These are phyloP conservation scores for Triticum turgidum DNA, from an alignment of 176 grass and related monocot species.

Conservation along the genomic window DNA sequence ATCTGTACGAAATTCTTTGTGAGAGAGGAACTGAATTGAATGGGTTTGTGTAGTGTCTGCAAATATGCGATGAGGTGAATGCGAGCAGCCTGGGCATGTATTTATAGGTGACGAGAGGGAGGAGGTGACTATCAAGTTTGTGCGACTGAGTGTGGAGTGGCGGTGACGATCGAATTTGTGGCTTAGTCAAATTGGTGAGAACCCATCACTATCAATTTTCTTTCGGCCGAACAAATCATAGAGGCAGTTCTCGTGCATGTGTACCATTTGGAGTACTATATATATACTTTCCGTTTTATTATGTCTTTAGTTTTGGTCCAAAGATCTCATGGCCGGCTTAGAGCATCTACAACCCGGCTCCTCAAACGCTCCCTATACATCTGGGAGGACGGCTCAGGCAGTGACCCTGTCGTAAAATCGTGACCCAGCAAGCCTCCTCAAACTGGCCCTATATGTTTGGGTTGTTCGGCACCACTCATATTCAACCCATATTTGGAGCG, in stretches of 20 bases:
- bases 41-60: background rate
- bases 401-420: too few relatives aligned
- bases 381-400: too few relatives aligned
- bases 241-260: background rate
- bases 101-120: slow-evolving; percentile 29
- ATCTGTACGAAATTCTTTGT: background rate
- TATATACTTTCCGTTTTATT: background rate
- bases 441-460: too few relatives aligned
- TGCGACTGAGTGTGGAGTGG: slow-evolving; percentile 10
- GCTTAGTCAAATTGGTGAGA: slow-evolving; percentile 27
- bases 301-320: background rate
- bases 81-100: slow-evolving; percentile 4
- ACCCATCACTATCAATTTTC: background rate
- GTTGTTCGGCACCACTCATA: too few relatives aligned
- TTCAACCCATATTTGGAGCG: too few relatives aligned
- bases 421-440: too few relatives aligned
- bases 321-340: background rate
- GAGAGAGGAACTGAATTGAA: background rate
- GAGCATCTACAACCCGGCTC: too few relatives aligned
- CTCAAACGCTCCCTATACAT: too few relatives aligned
- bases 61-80: slow-evolving; percentile 19
- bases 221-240: background rate
- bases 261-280: background rate
- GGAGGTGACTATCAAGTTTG: background rate
- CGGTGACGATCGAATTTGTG: slow-evolving; percentile 9